phyloP scores from a whole-genome alignment of 2,329 filamentous ascomycete genomes.

The Trichoderma asperellum region DNA sequence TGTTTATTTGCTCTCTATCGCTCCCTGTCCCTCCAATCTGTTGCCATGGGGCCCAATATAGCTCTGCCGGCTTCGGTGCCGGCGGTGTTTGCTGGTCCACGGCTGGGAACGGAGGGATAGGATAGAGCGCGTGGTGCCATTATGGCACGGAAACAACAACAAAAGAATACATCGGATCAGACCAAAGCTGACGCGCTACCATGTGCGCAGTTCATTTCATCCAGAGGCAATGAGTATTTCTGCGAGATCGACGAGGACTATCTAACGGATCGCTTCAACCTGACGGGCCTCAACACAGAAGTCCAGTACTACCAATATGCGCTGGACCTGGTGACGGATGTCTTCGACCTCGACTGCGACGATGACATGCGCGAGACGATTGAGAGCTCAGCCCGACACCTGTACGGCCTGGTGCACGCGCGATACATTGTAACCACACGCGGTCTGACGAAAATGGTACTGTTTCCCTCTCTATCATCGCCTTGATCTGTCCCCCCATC shows the following conservation, averaged over 20 bases:
- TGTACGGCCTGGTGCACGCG: conserved; percentile 95
- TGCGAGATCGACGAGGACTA: conserved; percentile 99
- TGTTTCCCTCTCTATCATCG: background rate
- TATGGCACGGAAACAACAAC: background rate
- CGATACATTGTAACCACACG: conserved; percentile 96
- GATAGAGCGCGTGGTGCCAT: background rate
- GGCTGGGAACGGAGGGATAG: background rate
- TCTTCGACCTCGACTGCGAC: conserved; percentile 98
- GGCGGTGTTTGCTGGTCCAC: background rate
- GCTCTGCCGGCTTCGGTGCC: background rate
- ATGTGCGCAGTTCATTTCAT: conserved; percentile 85
- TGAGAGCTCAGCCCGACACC: conserved; percentile 92
- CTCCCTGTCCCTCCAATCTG: background rate
- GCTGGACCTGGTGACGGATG: conserved; percentile 93
- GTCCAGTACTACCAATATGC: conserved; percentile 99
- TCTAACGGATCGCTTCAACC: conserved; percentile 95
- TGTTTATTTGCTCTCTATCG: background rate
- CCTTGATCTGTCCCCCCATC: background rate
- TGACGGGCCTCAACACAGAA: conserved; percentile 95
- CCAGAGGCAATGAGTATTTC: conserved; percentile 97
- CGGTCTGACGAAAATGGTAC: conserved; percentile 93
- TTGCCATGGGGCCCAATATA: background rate
- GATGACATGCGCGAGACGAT: conserved; percentile 98
- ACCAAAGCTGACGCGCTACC: background rate
- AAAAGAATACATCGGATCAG: background rate